Conservation (phyloP, 2,329 filamentous ascomycete genomes). For the Berkeleyomyces rouxiae region DNA sequence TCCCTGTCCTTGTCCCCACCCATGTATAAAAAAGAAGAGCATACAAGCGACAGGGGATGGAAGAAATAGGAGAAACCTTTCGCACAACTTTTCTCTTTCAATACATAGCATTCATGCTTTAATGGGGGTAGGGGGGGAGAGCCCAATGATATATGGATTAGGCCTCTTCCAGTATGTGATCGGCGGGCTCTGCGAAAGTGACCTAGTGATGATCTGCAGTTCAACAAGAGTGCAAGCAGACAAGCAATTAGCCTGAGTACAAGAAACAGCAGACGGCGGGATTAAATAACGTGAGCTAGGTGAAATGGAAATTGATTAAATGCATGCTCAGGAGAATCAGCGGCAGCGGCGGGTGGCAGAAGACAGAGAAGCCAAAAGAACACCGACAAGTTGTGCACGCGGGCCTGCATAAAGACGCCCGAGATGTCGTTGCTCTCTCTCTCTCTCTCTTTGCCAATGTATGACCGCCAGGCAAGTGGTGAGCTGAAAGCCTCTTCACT, state of each 20-base stretch:
- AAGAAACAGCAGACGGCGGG: background rate
- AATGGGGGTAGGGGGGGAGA: background rate
- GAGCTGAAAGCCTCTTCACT: too few species aligned
- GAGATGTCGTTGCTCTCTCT: too few species aligned
- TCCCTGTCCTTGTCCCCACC: background rate
- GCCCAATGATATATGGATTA: background rate
- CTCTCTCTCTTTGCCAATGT: too few species aligned
- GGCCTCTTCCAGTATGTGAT: background rate
- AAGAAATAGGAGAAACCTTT: background rate
- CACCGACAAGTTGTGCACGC: too few species aligned
- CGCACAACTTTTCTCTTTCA: background rate
- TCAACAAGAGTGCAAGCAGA: background rate
- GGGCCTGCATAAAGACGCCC: too few species aligned
- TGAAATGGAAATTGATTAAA: background rate
- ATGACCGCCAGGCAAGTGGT: too few species aligned
- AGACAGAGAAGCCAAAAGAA: too few species aligned
- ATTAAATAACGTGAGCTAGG: background rate
- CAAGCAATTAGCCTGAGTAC: background rate
- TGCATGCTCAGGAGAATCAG: background rate
- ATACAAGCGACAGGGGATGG: background rate
- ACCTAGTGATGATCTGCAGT: background rate
- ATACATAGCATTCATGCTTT: background rate
- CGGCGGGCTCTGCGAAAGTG: background rate
- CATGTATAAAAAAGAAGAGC: background rate
- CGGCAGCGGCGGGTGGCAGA: too few species aligned